These are phyloP conservation scores for Phoma sp. DNA, from an alignment of 2,329 filamentous ascomycete species.

Conservation along the genomic window DNA sequence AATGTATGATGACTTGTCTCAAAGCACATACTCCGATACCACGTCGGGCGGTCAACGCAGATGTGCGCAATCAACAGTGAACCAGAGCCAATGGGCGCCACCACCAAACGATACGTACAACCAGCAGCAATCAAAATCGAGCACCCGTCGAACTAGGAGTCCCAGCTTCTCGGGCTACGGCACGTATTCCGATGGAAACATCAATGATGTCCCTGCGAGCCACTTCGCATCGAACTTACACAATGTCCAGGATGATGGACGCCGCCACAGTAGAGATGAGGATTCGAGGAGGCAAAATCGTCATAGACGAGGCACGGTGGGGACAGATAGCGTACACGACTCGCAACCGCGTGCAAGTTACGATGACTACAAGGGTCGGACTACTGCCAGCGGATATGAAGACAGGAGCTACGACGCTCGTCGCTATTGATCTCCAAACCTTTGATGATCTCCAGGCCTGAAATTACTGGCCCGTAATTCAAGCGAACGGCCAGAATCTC, in stretches of 20 bases:
- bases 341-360: constrained; percentile 38
- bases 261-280: constrained; percentile 39
- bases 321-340: constrained; percentile 36
- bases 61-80: constrained; percentile 43
- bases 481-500: background rate
- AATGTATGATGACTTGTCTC: constrained; percentile 52
- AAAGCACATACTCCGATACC: constrained; percentile 36
- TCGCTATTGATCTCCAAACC: constrained; percentile 29
- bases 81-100: constrained; percentile 34
- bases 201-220: constrained; percentile 38
- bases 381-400: constrained; percentile 37
- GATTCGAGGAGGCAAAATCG: constrained; percentile 37
- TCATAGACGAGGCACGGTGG: constrained; percentile 33
- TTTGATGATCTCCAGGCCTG: background rate
- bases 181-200: constrained; percentile 42
- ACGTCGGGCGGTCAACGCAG: constrained; percentile 31
- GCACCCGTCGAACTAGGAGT: constrained; percentile 42
- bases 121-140: constrained; percentile 32
- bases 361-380: constrained; percentile 38
- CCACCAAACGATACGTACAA: constrained; percentile 26
- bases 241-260: constrained; percentile 40
- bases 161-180: constrained; percentile 45
- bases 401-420: constrained; percentile 38
- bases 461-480: background rate
- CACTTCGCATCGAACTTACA: constrained; percentile 44